Percentiles rank a stretch among this genome's conserved stretches.
Evolutionary conservation across 2,329 filamentous ascomycete species (phyloP).

Genomic region (Mycosphaerella arachidis): DNA sequence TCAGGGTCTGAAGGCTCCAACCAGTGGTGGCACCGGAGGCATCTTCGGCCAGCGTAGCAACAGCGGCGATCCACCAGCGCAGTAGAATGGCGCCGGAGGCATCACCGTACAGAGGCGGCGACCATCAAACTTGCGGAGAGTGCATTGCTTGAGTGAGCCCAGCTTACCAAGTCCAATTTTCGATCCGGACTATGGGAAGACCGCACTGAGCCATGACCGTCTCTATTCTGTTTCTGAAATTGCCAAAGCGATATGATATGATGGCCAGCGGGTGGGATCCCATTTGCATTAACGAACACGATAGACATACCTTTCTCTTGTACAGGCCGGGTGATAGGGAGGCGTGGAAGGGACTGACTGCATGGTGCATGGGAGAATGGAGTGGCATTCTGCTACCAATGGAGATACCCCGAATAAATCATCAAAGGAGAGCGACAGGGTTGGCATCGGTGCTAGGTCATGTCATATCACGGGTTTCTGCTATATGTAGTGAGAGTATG

Average conservation of each 20-base stretch:
- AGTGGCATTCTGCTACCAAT: too few relatives aligned
- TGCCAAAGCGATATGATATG: too few relatives aligned
- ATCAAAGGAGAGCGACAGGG: too few relatives aligned
- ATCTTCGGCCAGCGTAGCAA: background rate
- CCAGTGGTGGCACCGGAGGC: background rate
- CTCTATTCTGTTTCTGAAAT: too few relatives aligned
- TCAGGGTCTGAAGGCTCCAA: constrained; percentile 21
- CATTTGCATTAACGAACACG: background rate
- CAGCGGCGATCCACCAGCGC: constrained; percentile 5
- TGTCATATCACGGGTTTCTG: too few relatives aligned
- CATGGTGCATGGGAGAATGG: background rate
- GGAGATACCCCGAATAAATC: too few relatives aligned
- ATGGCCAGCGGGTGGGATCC: too few relatives aligned
- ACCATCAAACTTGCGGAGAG: background rate
- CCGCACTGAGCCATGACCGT: too few relatives aligned
- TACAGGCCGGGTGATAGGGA: background rate
- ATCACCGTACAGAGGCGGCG: background rate
- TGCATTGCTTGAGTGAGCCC: background rate
- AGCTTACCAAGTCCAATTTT: background rate
- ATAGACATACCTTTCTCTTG: background rate
- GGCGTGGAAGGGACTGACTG: background rate
- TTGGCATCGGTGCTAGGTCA: too few relatives aligned
- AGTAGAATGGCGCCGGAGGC: background rate
- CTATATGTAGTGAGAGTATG: too few relatives aligned
- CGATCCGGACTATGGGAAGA: background rate